phyloP scores from a whole-genome alignment of 805 yeast genomes.

The Nakazawaea populi region DNA sequence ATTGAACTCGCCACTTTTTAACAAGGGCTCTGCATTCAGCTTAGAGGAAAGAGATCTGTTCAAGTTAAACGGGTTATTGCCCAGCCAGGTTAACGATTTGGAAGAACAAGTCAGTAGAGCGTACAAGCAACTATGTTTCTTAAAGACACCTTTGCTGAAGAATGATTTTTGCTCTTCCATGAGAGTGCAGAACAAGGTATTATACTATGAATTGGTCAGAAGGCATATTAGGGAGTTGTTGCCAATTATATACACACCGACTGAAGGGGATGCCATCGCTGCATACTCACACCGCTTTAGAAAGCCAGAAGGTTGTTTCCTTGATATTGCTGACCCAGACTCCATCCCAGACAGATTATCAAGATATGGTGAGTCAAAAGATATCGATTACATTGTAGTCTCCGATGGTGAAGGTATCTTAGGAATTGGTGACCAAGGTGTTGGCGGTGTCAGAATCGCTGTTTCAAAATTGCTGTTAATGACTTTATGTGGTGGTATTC shows the following conservation, averaged over 20 bases:
- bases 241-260: constrained; percentile 82
- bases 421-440: constrained; percentile 98
- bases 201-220: constrained; percentile 82
- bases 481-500: constrained; percentile 98
- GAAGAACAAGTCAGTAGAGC: constrained; percentile 93
- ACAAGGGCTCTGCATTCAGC: constrained; percentile 95
- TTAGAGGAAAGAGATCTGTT: constrained; percentile 78
- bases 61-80: constrained; percentile 73
- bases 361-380: constrained; percentile 79
- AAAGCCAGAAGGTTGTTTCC: constrained; percentile 92
- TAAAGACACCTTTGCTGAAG: constrained; percentile 81
- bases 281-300: constrained; percentile 88
- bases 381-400: constrained; percentile 91
- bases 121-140: constrained; percentile 71
- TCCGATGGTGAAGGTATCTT: constrained; percentile 97
- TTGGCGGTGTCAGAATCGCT: constrained; percentile 90
- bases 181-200: constrained; percentile 86
- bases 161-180: constrained; percentile 90
- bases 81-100: constrained; percentile 74
- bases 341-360: constrained; percentile 71
- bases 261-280: constrained; percentile 95
- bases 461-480: constrained; percentile 89
- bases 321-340: constrained; percentile 78
- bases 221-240: constrained; percentile 83
- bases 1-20: constrained; percentile 83